Percentiles rank a stretch among this genome's conserved stretches.
These are phyloP conservation scores for Aureobasidium pullulans DNA, from an alignment of 2,329 filamentous ascomycete species.

Conservation along the genomic window DNA sequence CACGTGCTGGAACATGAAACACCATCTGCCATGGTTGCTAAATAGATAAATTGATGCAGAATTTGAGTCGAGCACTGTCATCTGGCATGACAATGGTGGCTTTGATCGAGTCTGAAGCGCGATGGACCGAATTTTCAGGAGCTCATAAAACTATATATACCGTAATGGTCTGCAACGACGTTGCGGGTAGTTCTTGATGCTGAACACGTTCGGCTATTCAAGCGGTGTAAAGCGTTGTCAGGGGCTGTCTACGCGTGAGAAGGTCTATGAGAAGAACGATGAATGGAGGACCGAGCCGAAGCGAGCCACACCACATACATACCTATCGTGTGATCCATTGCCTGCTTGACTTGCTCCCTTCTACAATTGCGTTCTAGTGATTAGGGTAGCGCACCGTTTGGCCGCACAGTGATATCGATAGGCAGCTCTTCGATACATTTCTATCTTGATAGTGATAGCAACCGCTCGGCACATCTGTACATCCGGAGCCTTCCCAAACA, in stretches of 20 bases:
- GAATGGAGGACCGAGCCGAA: not conserved
- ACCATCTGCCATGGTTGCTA: constrained; percentile 7
- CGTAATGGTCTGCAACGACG: constrained; percentile 1
- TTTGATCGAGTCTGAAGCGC: not conserved
- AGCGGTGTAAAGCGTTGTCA: constrained; percentile 3
- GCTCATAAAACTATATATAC: constrained; percentile 3
- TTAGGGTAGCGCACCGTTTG: constrained; percentile 1
- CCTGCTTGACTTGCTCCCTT: not conserved
- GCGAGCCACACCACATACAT: not conserved
- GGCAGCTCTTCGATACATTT: not conserved
- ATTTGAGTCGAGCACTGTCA: not conserved
- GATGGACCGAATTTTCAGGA: not conserved
- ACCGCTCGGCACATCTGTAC: constrained; percentile 5
- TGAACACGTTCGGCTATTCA: not conserved
- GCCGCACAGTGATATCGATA: not conserved
- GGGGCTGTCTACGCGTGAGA: not conserved
- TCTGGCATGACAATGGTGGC: not conserved
- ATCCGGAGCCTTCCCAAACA: not conserved
- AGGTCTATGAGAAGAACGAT: not conserved
- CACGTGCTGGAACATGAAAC: constrained; percentile 2
- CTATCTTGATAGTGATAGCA: constrained; percentile 7
- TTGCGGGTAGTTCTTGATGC: not conserved
- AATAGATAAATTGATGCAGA: constrained; percentile 4
- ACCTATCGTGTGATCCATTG: not conserved
- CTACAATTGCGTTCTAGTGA: not conserved